Conservation (phyloP, 768 basidiomycete genomes). For the Leccinellum luteum region DNA sequence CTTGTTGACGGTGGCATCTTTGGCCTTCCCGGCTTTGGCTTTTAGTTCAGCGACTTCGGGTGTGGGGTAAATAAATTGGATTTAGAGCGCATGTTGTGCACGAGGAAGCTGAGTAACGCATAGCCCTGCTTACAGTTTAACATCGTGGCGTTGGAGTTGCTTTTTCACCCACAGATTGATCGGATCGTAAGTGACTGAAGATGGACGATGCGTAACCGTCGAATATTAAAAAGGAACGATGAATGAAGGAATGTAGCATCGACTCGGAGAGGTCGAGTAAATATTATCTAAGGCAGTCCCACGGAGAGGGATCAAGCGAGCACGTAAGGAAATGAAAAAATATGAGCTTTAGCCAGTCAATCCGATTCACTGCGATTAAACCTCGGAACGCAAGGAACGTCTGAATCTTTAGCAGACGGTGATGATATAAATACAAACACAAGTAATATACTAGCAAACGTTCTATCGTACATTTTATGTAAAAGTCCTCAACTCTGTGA, state of each 20-base stretch:
- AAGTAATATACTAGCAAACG: slow-evolving; percentile 4
- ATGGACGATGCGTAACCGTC: too few species aligned
- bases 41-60: slow-evolving; percentile 61
- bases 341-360: too few species aligned
- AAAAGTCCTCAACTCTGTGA: not conserved
- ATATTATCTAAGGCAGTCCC: not conserved
- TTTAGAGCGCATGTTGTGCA: not conserved
- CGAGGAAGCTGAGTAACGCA: not conserved
- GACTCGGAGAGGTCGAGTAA: too few species aligned
- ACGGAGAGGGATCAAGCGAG: too few species aligned
- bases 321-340: too few species aligned
- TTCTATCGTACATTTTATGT: slow-evolving; percentile 10
- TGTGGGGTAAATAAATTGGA: slow-evolving; percentile 2
- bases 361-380: too few species aligned
- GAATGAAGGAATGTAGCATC: too few species aligned
- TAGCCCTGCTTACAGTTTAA: slow-evolving; percentile 28
- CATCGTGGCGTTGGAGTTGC: slow-evolving; percentile 13
- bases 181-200: not conserved
- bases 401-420: not conserved
- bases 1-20: slow-evolving; percentile 52
- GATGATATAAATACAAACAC: not conserved
- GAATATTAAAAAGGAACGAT: too few species aligned
- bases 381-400: not conserved
- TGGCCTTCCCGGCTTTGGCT: slow-evolving; percentile 60
- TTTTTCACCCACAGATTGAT: not conserved